Evolutionary conservation across 1,284 basidiomycete species (phyloP).

Genomic region (Chalciporus sp.): DNA sequence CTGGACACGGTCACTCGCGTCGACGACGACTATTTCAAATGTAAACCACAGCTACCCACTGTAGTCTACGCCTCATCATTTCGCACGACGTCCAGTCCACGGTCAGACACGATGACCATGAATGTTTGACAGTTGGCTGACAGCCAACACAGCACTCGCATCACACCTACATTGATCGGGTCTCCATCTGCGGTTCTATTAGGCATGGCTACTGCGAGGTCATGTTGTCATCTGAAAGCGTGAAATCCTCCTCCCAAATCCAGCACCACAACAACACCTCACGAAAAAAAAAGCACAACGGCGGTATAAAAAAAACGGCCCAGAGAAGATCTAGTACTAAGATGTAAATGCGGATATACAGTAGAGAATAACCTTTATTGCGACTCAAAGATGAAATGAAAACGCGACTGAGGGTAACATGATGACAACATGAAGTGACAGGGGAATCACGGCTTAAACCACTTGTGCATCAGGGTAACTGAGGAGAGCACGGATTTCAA

Average conservation of each 20-base stretch:
- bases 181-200: neutral
- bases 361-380: conserved; percentile 19
- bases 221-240: neutral
- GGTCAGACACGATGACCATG: too few species aligned
- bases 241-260: conserved; percentile 4
- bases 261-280: conserved; percentile 8
- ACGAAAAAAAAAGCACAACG: neutral
- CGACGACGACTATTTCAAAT: neutral
- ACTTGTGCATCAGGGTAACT: conserved; percentile 12
- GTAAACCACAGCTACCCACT: too few species aligned
- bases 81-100: too few species aligned
- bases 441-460: neutral
- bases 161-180: neutral
- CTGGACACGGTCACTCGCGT: too few species aligned
- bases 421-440: conserved; percentile 13
- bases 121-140: too few species aligned
- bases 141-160: too few species aligned
- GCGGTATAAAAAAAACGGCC: conserved; percentile 17
- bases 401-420: conserved; percentile 15
- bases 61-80: too few species aligned
- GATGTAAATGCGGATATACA: conserved; percentile 11
- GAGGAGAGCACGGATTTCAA: conserved; percentile 18
- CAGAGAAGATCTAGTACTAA: conserved; percentile 16
- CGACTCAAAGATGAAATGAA: conserved; percentile 2
- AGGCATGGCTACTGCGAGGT: neutral